Percentiles rank a stretch among this genome's conserved stretches.
Evolutionary conservation across 192 early-diverging fungal genomes (phyloP).

Genomic region (Backusella tarrabulga): DNA sequence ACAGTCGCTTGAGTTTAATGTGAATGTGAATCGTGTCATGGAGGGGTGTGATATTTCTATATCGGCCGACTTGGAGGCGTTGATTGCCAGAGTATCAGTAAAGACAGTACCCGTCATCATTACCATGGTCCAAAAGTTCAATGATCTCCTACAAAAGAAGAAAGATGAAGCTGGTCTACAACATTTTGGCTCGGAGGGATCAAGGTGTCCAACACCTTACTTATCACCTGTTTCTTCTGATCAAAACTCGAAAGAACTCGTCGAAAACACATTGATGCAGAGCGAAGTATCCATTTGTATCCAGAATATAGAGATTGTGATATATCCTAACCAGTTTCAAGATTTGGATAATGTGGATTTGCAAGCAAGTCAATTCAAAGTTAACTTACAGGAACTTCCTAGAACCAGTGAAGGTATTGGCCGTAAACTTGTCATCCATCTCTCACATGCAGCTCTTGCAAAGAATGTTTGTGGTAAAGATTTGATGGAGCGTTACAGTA

Average conservation of each 20-base stretch:
- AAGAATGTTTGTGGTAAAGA: conserved; percentile 35
- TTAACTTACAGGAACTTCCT: conserved; percentile 13
- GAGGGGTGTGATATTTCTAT: background rate
- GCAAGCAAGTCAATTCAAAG: conserved; percentile 22
- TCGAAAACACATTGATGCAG: background rate
- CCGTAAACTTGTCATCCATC: conserved; percentile 24
- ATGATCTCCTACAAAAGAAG: conserved; percentile 58
- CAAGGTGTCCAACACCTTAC: background rate
- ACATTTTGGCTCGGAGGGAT: background rate
- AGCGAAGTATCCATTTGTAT: background rate
- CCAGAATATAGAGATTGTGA: conserved; percentile 32
- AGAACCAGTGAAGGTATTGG: background rate
- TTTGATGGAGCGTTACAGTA: background rate
- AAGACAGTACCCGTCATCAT: conserved; percentile 61
- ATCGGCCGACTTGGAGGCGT: conserved; percentile 2
- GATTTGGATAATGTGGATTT: conserved; percentile 45
- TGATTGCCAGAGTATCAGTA: conserved; percentile 32
- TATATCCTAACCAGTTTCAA: conserved; percentile 45
- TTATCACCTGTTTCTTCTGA: background rate
- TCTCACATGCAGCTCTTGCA: conserved; percentile 29
- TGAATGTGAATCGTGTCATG: background rate
- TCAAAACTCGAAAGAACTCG: background rate
- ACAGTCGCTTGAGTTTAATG: conserved; percentile 41
- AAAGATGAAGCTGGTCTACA: conserved; percentile 22
- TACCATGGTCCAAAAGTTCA: conserved; percentile 45